Conservation (phyloP, 495 filamentous ascomycete species). For the Penicillium pulvis region DNA sequence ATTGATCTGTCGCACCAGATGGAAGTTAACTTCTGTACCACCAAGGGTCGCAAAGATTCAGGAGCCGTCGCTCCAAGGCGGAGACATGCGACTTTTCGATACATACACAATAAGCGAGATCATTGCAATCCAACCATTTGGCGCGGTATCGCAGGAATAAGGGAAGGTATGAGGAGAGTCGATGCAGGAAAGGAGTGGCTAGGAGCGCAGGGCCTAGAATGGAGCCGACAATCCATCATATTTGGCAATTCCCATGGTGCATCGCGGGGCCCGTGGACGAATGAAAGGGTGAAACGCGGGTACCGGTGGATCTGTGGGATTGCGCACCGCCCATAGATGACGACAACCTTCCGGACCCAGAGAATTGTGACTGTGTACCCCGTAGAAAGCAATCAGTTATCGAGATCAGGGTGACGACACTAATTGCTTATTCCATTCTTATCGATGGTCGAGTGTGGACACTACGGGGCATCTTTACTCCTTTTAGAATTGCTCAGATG, state of each 20-base stretch:
- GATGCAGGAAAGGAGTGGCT: not conserved
- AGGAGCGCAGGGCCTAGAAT: slow-evolving; percentile 1
- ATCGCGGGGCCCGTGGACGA: not conserved
- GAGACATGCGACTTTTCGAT: not conserved
- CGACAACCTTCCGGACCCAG: slow-evolving; percentile 1
- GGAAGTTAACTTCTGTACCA: slow-evolving; percentile 11
- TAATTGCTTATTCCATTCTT: not conserved
- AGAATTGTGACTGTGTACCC: not conserved
- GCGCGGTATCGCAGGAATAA: not conserved
- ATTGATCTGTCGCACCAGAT: slow-evolving; percentile 22
- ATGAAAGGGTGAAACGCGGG: slow-evolving; percentile 12
- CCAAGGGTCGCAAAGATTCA: not conserved
- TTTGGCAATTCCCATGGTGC: not conserved
- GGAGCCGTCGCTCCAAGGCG: not conserved
- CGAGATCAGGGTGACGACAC: slow-evolving; percentile 2
- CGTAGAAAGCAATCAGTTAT: not conserved
- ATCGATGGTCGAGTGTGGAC: too few species aligned
- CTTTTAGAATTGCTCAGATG: too few species aligned
- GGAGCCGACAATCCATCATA: not conserved
- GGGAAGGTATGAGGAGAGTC: not conserved
- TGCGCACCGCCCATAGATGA: slow-evolving; percentile 8
- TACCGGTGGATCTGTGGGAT: not conserved
- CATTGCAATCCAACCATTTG: slow-evolving; percentile 9
- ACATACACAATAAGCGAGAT: slow-evolving; percentile 1
- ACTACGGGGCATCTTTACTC: not conserved